Base-by-base conservation (phyloP, 2,329 filamentous ascomycete species). In the Paecilomyces variotii region DNA sequence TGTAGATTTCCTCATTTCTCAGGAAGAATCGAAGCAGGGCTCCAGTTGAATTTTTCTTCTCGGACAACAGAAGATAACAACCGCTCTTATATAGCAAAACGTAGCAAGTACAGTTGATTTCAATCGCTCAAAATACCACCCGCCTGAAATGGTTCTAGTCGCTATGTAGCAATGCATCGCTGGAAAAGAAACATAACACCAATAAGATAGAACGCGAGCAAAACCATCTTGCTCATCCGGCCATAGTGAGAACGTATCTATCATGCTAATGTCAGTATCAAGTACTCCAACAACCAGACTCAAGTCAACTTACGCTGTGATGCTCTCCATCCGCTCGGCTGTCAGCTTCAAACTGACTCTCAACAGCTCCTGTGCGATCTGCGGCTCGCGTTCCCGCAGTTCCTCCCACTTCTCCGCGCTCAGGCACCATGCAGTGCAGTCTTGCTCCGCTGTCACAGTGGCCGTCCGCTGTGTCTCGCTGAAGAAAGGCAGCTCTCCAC, bases 401-500 rank as follows among this genome's bases (percentile, higher is more conserved):
- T 79, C 82, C 56, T 80, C 79, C 90, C 92, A 99, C 56, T 81
- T 81, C 53, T 86, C 83, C 11, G 79, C 77, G 59, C 88, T 87
- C 77, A 99, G 82, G 61, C 88, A 75, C 94, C 94, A 99, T 4
- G 88, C 85, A 0, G 94, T 85, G 61, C 87, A 89, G 65, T 93
- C 87, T 57, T 87, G 83, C 71, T 97, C 92, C 1, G 90, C 90
- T 51, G 87, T 81, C 10, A 95, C 91, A 0, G 89, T 96, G 1
- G 91, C 91, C 3, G 92, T 97, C 19, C 94, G 84, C 56, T 84
- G 81, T 1, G 93, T 97, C 68, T 95, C 90, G 2, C 88, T 91
- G 76, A 99, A 99, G 78, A 99, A 99, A 0, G 94, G 94, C 56
- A 99, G 76, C 76, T 99, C 94, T 35, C 94, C 94, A 66, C 93